Evolutionary conservation across 306 rosid species (phyloP).

Genomic region (Begonia masoniana): DNA sequence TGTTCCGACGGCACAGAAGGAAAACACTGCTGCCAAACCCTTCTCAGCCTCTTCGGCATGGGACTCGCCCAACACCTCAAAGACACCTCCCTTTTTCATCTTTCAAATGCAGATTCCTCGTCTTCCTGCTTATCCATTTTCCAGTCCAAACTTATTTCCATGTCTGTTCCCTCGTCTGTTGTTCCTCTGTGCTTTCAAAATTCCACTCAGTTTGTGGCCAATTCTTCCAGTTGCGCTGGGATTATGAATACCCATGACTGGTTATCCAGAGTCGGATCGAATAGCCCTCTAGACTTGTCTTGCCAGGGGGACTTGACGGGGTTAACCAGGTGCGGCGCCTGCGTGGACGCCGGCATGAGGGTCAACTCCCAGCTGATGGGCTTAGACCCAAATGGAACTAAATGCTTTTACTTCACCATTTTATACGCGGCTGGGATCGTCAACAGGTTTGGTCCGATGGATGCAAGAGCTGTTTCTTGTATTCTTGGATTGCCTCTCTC

Average conservation of each 20-base stretch:
- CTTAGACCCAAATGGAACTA: constrained; percentile 19
- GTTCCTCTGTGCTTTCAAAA: constrained; percentile 34
- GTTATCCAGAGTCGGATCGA: constrained; percentile 21
- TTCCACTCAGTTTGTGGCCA: constrained; percentile 37
- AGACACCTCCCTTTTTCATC: constrained; percentile 34
- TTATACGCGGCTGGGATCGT: constrained; percentile 52
- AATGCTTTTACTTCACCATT: constrained; percentile 34
- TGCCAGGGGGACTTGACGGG: constrained; percentile 38
- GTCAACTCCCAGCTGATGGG: constrained; percentile 18
- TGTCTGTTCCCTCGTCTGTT: constrained; percentile 21
- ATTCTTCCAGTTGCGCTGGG: constrained; percentile 39
- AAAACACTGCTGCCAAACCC: constrained; percentile 49
- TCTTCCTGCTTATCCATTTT: constrained; percentile 42
- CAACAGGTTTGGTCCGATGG: constrained; percentile 46
- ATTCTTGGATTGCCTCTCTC: constrained; percentile 41
- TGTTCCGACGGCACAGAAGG: constrained; percentile 21
- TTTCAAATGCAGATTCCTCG: constrained; percentile 31
- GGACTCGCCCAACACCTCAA: constrained; percentile 58
- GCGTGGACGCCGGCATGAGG: constrained; percentile 34
- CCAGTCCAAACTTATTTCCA: constrained; percentile 17
- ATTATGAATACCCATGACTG: constrained; percentile 39
- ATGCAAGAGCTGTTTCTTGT: constrained; percentile 37
- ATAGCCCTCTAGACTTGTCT: constrained; percentile 18
- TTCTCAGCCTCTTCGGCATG: constrained; percentile 44
- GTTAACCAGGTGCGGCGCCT: constrained; percentile 23